Evolutionary conservation across 2,329 filamentous ascomycete genomes (phyloP).

Genomic region (Exophiala dermatitidis): DNA sequence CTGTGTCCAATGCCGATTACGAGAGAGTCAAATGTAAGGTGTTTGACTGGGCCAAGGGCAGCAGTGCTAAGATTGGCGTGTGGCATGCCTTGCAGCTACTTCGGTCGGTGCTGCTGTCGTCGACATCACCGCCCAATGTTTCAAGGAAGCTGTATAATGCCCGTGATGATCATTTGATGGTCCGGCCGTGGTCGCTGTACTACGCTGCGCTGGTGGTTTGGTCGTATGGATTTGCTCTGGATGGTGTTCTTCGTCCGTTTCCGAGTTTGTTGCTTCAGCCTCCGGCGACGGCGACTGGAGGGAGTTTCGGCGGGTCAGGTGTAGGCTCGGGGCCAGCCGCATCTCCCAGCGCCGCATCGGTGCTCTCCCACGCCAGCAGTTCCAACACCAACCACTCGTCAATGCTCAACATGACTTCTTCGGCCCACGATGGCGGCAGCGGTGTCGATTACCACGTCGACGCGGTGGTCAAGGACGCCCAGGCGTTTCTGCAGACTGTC

Average conservation of each 20-base stretch:
- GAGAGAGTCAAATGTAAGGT: slow-evolving; percentile 68
- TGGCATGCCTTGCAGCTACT: slow-evolving; percentile 89
- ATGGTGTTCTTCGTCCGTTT: slow-evolving; percentile 59
- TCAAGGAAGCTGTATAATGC: slow-evolving; percentile 60
- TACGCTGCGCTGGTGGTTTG: slow-evolving; percentile 87
- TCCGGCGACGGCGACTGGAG: too few species aligned
- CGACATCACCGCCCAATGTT: slow-evolving; percentile 16
- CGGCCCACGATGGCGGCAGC: slow-evolving; percentile 9
- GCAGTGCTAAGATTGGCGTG: slow-evolving; percentile 77
- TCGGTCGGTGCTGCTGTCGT: slow-evolving; percentile 52
- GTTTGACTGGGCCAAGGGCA: slow-evolving; percentile 79
- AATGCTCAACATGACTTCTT: slow-evolving; percentile 11
- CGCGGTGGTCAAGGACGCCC: slow-evolving; percentile 69
- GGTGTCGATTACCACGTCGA: slow-evolving; percentile 32
- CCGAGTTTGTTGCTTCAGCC: slow-evolving; percentile 24
- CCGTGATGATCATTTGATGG: slow-evolving; percentile 78
- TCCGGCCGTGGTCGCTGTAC: slow-evolving; percentile 94
- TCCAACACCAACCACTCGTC: slow-evolving; percentile 9
- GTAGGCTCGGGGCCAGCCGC: not conserved
- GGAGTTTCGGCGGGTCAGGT: too few species aligned
- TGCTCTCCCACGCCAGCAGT: slow-evolving; percentile 5
- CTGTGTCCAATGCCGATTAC: slow-evolving; percentile 75
- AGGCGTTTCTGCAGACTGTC: slow-evolving; percentile 64
- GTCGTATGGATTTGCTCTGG: slow-evolving; percentile 85
- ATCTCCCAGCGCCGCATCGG: slow-evolving; percentile 10